A percentile compares a stretch with the other conserved stretches of the same genome.
phyloP scores from a whole-genome alignment of 306 rosid species.

The Prunus mume region DNA sequence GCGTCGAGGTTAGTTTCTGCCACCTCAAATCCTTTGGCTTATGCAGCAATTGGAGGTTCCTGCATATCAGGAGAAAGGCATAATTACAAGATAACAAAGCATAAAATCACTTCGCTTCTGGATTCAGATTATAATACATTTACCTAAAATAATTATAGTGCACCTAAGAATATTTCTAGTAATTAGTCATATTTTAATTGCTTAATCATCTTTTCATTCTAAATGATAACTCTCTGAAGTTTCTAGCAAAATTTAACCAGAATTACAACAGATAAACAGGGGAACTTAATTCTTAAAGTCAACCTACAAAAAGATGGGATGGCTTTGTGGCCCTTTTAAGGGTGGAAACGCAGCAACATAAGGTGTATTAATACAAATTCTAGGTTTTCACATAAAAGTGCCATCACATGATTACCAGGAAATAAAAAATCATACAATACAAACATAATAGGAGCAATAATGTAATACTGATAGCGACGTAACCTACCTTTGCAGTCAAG shows the following conservation, averaged over 20 bases:
- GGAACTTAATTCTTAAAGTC: neutral
- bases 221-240: neutral
- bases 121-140: neutral
- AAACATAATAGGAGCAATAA: neutral
- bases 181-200: neutral
- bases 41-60: conserved; percentile 78
- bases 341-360: neutral
- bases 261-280: neutral
- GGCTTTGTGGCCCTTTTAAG: neutral
- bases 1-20: conserved; percentile 18
- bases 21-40: conserved; percentile 26
- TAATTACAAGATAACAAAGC: neutral
- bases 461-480: conserved; percentile 1
- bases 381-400: neutral
- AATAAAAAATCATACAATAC: neutral
- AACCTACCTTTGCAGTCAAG: conserved; percentile 70
- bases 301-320: neutral
- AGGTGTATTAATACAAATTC: neutral
- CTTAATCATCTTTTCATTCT: neutral
- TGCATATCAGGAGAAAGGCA: conserved; percentile 37
- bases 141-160: neutral
- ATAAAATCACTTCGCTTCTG: neutral
- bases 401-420: neutral
- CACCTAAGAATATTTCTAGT: neutral
- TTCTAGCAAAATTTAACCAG: neutral